Evolutionary conservation across 2,329 filamentous ascomycete species (phyloP).

Genomic region (Alternaria rosae): DNA sequence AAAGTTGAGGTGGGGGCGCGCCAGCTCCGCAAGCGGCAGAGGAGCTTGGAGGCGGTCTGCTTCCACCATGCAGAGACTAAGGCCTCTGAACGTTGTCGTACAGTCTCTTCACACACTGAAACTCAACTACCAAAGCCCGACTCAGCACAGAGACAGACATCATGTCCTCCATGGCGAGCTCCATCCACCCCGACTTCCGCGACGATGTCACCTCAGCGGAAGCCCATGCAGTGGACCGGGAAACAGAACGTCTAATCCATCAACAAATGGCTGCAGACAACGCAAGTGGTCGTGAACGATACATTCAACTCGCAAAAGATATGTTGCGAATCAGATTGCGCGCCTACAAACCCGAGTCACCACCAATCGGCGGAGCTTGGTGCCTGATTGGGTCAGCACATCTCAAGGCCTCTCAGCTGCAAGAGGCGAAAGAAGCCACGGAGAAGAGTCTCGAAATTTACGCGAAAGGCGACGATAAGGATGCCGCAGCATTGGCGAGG

Average conservation of each 20-base stretch:
- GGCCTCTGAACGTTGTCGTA: not conserved
- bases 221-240: not conserved
- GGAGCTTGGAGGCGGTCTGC: not conserved
- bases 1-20: not conserved
- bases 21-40: not conserved
- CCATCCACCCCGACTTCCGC: slow-evolving; percentile 1
- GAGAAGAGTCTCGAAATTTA: not conserved
- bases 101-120: not conserved
- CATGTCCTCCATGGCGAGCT: slow-evolving; percentile 1
- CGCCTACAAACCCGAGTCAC: not conserved
- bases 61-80: not conserved
- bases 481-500: not conserved
- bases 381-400: not conserved
- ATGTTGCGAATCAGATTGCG: not conserved
- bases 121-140: not conserved
- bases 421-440: not conserved
- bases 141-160: not conserved
- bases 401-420: not conserved
- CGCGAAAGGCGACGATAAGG: not conserved
- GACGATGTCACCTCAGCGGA: not conserved
- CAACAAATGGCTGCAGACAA: not conserved
- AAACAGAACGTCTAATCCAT: not conserved
- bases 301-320: not conserved
- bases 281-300: not conserved
- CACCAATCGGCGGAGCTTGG: not conserved